Conservation (phyloP, 1,284 basidiomycete genomes). For the Xanthoconium separans region DNA sequence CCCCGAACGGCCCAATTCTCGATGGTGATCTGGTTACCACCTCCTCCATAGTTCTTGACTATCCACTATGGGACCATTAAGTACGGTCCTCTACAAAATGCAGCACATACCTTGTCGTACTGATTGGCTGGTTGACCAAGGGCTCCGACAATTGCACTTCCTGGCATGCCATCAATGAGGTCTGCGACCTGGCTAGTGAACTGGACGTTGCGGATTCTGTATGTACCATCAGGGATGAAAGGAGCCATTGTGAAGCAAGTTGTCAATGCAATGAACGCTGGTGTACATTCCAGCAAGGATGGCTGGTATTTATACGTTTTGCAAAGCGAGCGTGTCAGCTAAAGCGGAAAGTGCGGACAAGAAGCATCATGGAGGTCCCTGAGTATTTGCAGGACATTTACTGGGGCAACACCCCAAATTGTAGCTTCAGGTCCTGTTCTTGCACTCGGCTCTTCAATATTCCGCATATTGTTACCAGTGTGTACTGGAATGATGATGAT, state of each 20-base stretch:
- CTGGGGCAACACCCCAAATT: background rate
- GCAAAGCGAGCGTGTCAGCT: background rate
- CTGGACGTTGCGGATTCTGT: background rate
- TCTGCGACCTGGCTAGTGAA: background rate
- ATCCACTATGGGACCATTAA: background rate
- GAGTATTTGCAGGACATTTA: too few relatives aligned
- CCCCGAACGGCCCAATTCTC: background rate
- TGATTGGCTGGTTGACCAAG: accelerated
- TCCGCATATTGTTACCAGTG: too few relatives aligned
- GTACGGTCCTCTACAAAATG: background rate
- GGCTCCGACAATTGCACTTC: background rate
- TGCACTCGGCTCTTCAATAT: too few relatives aligned
- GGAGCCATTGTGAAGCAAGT: background rate
- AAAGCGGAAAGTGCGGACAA: background rate
- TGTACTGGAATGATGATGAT: too few relatives aligned
- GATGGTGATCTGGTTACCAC: background rate
- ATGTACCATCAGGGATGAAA: background rate
- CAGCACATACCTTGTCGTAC: background rate
- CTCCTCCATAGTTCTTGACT: background rate
- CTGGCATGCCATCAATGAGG: background rate
- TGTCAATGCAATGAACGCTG: background rate
- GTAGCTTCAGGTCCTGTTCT: background rate
- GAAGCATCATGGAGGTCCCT: background rate
- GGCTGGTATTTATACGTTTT: background rate
- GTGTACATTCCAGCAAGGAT: background rate